Evolutionary conservation across 768 basidiomycete genomes (phyloP), one percentile per base, ranked within the genome.

Genomic region (Cystobasidium onofrii): DNA sequence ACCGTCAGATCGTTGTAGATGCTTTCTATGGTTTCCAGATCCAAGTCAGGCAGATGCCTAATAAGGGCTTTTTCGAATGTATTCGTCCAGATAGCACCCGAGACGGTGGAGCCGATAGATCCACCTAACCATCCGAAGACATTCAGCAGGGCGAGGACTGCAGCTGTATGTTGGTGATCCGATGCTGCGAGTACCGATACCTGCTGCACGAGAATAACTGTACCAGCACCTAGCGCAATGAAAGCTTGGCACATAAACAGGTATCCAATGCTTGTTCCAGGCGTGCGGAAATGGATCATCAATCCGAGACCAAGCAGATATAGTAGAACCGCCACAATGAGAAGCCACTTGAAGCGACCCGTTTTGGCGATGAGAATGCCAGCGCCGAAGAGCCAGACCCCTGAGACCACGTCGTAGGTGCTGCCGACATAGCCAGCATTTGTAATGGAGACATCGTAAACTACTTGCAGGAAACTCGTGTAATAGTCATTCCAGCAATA

Each of bases 241-340:
- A 80, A 75, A 61, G 79, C 77, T 66, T 80, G 79, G 50, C 75
- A 76, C 69, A 80, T 74, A 46, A 79, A 62, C 33, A 76, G 73
- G 31, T 65, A 78, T 13, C 78, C 78, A 36, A 80, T 33, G 15
- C 36, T 64, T 31, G 65, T 73, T 39, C 66, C 63, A 1, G 78
- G 79, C 4, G 71, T 73, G n/a, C 77, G 52, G 76, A 79, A 80
- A 72, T 77, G 73, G 25, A 80, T 80, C 74, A 80, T 76, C 12
- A 80, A 73, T 18, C 79, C 78, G 23, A 54, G 63, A 18, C 65
- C 75, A 7, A 80, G 52, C 20, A 76, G 73, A 76, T 77, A 80
- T 18, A 79, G 61, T 0, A 75, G 75, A 15, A 78, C 67, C 39
- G 65, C 60, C 50, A 31, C 39, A 43, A 65, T 65, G n/a, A 80